These are phyloP conservation scores for Plasmopara muralis DNA, from an alignment of 352 stramenopile species.

Conservation along the genomic window DNA sequence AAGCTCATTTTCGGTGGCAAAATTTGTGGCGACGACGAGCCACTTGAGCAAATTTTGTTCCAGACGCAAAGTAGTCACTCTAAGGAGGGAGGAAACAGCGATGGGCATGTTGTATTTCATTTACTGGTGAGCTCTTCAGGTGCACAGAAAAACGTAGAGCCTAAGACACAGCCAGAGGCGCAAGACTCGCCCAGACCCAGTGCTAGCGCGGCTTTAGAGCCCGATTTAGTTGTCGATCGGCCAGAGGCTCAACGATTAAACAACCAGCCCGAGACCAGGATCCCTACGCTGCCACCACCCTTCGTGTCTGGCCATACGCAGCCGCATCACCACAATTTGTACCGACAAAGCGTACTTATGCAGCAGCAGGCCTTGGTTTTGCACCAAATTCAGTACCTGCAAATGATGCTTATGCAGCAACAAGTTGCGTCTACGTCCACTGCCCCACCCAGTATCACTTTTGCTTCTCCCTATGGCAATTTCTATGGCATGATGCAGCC, in stretches of 20 bases:
- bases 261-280: conserved; percentile 1
- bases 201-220: neutral
- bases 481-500: conserved; percentile 29
- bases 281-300: conserved; percentile 3
- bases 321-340: conserved; percentile 44
- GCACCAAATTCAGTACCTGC: conserved; percentile 77
- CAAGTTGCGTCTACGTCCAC: conserved; percentile 1
- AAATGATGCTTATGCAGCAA: conserved; percentile 52
- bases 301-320: conserved; percentile 15
- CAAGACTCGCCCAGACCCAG: conserved; percentile 25
- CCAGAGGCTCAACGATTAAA: conserved; percentile 5
- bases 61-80: conserved; percentile 32
- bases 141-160: conserved; percentile 8
- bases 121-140: conserved; percentile 46
- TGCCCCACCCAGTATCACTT: conserved; percentile 7
- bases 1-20: conserved; percentile 86
- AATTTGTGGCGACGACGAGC: conserved; percentile 63
- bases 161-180: conserved; percentile 11
- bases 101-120: conserved; percentile 62
- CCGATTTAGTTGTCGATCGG: conserved; percentile 10
- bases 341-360: conserved; percentile 58
- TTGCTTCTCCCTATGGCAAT: conserved; percentile 24
- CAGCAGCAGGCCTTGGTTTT: conserved; percentile 75
- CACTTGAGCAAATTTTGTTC: conserved; percentile 37
- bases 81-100: conserved; percentile 21